Percentiles rank a stretch among this genome's conserved stretches.
Conservation (phyloP, 2,329 filamentous ascomycete genomes). For the Alternaria metachromatica region DNA sequence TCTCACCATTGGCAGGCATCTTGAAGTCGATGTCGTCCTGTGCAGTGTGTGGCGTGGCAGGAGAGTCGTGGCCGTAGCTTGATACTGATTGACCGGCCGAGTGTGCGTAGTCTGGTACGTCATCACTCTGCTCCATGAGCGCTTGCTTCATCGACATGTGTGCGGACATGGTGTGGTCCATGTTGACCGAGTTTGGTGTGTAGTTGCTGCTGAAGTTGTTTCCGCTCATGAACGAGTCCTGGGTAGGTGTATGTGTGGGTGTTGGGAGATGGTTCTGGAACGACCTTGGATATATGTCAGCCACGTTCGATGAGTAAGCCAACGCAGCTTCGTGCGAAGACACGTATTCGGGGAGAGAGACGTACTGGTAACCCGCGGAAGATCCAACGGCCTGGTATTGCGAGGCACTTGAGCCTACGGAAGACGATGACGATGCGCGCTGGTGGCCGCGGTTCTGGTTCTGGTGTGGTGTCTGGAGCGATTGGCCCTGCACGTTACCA, state of each 20-base stretch:
- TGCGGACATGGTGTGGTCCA: conserved; percentile 56
- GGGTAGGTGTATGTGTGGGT: conserved; percentile 61
- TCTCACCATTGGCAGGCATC: conserved; percentile 64
- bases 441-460: conserved; percentile 43
- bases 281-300: conserved; percentile 49
- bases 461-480: conserved; percentile 42
- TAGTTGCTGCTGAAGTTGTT: conserved; percentile 57
- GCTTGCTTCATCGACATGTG: conserved; percentile 67
- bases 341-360: conserved; percentile 54
- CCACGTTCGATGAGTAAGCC: conserved; percentile 40
- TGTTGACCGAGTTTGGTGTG: conserved; percentile 50
- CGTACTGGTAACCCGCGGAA: conserved; percentile 48
- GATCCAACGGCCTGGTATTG: conserved; percentile 42
- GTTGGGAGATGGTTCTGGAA: conserved; percentile 62
- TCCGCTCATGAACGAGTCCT: conserved; percentile 57
- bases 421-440: conserved; percentile 49
- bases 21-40: conserved; percentile 63
- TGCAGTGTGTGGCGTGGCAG: conserved; percentile 65
- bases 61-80: conserved; percentile 66
- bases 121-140: conserved; percentile 61
- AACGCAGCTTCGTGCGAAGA: conserved; percentile 48
- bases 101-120: conserved; percentile 59
- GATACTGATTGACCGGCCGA: conserved; percentile 65
- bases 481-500: conserved; percentile 42
- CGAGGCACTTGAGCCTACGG: conserved; percentile 46